Evolutionary conservation across 768 basidiomycete genomes (phyloP), one percentile per base, ranked within the genome.

Genomic region (Rhizopogon sp.): DNA sequence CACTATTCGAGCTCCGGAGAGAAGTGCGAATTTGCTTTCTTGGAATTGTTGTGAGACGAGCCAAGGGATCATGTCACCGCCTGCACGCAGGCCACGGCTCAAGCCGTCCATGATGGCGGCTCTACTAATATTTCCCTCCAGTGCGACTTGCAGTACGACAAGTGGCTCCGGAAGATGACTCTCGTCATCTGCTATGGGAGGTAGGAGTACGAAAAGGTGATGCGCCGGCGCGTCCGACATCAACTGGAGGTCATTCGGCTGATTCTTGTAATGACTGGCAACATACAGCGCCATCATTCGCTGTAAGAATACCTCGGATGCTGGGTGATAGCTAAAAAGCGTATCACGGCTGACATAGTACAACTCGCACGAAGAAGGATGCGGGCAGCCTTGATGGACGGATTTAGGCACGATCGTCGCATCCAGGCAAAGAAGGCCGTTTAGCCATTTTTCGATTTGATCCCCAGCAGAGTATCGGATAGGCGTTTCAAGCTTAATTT

Each of bases 11-110:
- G 90, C 96, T 0, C 97, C 97, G 40, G 91, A 93, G 59, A 99
- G 73, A 71, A 82, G 77, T 6, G 92, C 96, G 71, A 99, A 99
- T 67, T 90, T 88, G 61, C 81, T 87, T 70, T 99, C 97, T 74
- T 97, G 93, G 77, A 91, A 99, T 76, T 98, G 85, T 68, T 94
- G 93, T 43, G 90, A 85, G 44, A 99, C 76, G 25, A 97, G 76
- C 96, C 97, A 99, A 0, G 97, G 97, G 56, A 99, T 97, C 84
- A 99, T 85, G 73, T 99, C 97, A 1, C 97, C 97, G 0, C 92
- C 88, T 2, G 90, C 88, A 54, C 92, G 79, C 64, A 87, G 75
- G 11, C 96, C 96, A 42, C 93, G 79, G 33, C 85, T 82, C 13
- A 98, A 66, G 28, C 90, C 89, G 56, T 94, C 93, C 77, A 96